Evolutionary conservation across 192 early-diverging fungal species (phyloP).

Genomic region (Coemansia sp.): DNA sequence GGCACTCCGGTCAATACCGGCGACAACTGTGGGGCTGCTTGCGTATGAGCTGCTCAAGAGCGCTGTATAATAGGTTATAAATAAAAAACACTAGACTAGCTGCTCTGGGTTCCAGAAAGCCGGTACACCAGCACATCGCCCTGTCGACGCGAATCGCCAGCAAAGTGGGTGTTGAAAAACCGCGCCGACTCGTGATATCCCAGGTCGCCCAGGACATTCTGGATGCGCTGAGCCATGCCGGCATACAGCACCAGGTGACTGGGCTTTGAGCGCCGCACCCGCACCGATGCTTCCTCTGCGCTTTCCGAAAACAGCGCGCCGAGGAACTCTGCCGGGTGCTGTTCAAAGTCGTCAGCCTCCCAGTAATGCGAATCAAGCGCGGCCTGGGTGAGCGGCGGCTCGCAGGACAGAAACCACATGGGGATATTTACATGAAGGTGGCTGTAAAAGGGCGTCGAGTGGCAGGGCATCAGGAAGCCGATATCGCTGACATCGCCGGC

Average conservation of each 20-base stretch:
- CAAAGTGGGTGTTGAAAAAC: slow-evolving; percentile 92
- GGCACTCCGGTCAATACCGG: slow-evolving; percentile 43
- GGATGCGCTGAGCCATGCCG: slow-evolving; percentile 43
- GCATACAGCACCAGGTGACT: slow-evolving; percentile 81
- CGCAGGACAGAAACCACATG: slow-evolving; percentile 88
- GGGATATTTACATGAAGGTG: slow-evolving; percentile 65
- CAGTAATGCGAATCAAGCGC: slow-evolving; percentile 57
- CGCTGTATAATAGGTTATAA: background rate
- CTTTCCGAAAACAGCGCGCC: slow-evolving; percentile 22
- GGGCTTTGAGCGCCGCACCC: slow-evolving; percentile 51
- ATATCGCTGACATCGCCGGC: slow-evolving; percentile 33
- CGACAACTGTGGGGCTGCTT: slow-evolving; percentile 34
- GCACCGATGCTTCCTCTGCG: background rate
- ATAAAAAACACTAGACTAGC: background rate
- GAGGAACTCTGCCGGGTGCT: slow-evolving; percentile 61
- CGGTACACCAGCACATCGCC: slow-evolving; percentile 81
- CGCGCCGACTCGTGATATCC: slow-evolving; percentile 66
- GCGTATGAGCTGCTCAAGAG: slow-evolving; percentile 42
- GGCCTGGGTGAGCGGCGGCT: slow-evolving; percentile 66
- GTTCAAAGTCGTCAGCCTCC: slow-evolving; percentile 77
- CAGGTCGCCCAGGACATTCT: slow-evolving; percentile 23
- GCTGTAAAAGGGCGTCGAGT: slow-evolving; percentile 93
- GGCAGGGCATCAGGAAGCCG: slow-evolving; percentile 92
- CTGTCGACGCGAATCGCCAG: slow-evolving; percentile 68
- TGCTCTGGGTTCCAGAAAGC: background rate